phyloP scores from a whole-genome alignment of 768 basidiomycete genomes.

The Lactarius quietus region DNA sequence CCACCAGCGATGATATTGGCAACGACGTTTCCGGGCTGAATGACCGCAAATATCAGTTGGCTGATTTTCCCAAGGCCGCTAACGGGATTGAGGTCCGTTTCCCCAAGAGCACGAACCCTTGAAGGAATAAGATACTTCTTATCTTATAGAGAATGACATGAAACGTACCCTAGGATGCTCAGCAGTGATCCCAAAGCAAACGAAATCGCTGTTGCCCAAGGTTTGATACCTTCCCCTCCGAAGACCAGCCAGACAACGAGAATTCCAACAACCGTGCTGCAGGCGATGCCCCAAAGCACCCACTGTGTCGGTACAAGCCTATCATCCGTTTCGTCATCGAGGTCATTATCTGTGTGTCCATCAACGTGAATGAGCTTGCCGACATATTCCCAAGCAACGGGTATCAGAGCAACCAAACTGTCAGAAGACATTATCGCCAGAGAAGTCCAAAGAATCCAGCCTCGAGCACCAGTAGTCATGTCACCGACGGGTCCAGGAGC shows the following conservation, averaged over 20 bases:
- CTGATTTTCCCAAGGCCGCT: conserved; percentile 94
- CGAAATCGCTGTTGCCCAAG: conserved; percentile 90
- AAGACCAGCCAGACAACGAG: conserved; percentile 85
- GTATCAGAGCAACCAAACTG: conserved; percentile 79
- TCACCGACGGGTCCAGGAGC: conserved; percentile 90
- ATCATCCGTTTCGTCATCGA: conserved; percentile 74
- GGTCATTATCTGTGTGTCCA: conserved; percentile 38
- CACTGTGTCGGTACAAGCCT: conserved; percentile 77
- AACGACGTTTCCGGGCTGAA: conserved; percentile 94
- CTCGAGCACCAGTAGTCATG: conserved; percentile 84
- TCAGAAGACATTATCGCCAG: conserved; percentile 96
- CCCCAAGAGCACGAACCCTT: conserved; percentile 90
- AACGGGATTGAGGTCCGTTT: conserved; percentile 92
- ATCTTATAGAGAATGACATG: not conserved
- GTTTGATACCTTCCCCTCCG: conserved; percentile 86
- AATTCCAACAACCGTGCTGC: conserved; percentile 66
- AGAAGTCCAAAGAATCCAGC: conserved; percentile 96
- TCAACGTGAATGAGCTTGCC: conserved; percentile 32
- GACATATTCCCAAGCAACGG: conserved; percentile 59
- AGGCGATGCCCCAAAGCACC: conserved; percentile 66
- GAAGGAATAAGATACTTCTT: conserved; percentile 5
- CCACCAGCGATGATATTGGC: conserved; percentile 97
- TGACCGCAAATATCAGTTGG: conserved; percentile 90
- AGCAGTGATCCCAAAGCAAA: conserved; percentile 79
- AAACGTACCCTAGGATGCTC: conserved; percentile 77